Percentiles rank a stretch among this genome's conserved stretches.
Conservation (phyloP, 208 protist genomes). For the Borovskyia barvae region DNA sequence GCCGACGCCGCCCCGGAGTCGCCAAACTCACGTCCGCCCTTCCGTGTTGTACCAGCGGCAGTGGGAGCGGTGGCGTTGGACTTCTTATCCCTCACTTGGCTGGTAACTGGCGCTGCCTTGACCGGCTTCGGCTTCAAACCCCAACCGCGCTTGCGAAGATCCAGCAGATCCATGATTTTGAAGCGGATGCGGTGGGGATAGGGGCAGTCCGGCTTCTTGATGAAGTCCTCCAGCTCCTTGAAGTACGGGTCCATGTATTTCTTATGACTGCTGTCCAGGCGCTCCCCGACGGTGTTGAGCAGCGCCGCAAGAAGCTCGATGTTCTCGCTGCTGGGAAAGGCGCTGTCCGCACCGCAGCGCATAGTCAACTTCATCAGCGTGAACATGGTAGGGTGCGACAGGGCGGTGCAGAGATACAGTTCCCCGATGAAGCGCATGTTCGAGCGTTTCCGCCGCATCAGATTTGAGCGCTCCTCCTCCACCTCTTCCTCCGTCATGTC, state of each 20-base stretch:
- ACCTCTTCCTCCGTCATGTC: slow-evolving; percentile 60
- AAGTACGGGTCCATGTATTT: slow-evolving; percentile 61
- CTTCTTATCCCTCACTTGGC: slow-evolving; percentile 8
- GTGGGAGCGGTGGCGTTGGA: neutral
- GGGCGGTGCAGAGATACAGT: slow-evolving; percentile 75
- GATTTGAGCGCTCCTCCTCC: slow-evolving; percentile 51
- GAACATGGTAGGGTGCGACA: slow-evolving; percentile 68
- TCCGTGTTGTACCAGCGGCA: slow-evolving; percentile 7
- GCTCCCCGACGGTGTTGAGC: slow-evolving; percentile 68
- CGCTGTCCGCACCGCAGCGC: slow-evolving; percentile 31
- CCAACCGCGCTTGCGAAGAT: slow-evolving; percentile 66
- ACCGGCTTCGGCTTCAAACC: slow-evolving; percentile 29
- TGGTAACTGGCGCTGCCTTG: slow-evolving; percentile 15
- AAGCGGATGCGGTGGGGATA: slow-evolving; percentile 85
- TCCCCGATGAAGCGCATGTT: slow-evolving; percentile 90
- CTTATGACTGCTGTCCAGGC: slow-evolving; percentile 52
- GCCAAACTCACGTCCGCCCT: slow-evolving; percentile 4
- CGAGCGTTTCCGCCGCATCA: slow-evolving; percentile 80
- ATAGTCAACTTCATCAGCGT: slow-evolving; percentile 69
- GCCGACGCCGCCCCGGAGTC: neutral
- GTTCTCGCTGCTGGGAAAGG: slow-evolving; percentile 57
- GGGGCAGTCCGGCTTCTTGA: slow-evolving; percentile 46
- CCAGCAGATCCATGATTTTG: slow-evolving; percentile 86
- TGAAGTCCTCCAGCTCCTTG: slow-evolving; percentile 34
- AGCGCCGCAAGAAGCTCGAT: slow-evolving; percentile 84